These are phyloP conservation scores for Raddia distichophylla DNA, from an alignment of 176 grass and related monocot species.

Conservation along the genomic window DNA sequence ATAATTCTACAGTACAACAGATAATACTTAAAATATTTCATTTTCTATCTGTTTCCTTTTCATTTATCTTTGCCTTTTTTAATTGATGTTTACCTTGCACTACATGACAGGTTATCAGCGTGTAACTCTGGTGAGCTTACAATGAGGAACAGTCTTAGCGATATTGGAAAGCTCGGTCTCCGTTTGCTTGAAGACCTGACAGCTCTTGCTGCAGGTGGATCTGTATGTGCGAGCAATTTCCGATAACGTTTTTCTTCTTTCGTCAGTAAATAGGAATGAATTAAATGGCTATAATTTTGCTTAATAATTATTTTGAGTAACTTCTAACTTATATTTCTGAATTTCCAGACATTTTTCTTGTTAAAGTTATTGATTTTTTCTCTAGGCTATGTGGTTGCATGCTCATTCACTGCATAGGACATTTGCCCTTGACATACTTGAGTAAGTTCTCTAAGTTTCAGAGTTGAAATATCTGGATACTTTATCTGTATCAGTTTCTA, in stretches of 20 bases:
- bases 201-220: slow-evolving; percentile 99
- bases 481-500: background rate
- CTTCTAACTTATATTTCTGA: slow-evolving; percentile 20
- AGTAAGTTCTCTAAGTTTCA: slow-evolving; percentile 60
- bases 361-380: slow-evolving; percentile 39
- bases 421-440: slow-evolving; percentile 96
- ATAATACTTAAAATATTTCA: slow-evolving; percentile 14
- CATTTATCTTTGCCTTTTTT: slow-evolving; percentile 35
- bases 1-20: slow-evolving; percentile 16
- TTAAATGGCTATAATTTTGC: slow-evolving; percentile 24
- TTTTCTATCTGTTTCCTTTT: slow-evolving; percentile 21
- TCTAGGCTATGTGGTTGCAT: slow-evolving; percentile 80
- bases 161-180: slow-evolving; percentile 88
- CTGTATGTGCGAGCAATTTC: slow-evolving; percentile 90
- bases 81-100: slow-evolving; percentile 42
- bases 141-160: slow-evolving; percentile 65
- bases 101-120: slow-evolving; percentile 55
- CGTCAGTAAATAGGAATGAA: slow-evolving; percentile 20
- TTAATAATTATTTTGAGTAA: slow-evolving; percentile 13
- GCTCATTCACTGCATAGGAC: slow-evolving; percentile 81
- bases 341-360: slow-evolving; percentile 39
- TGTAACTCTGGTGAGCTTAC: slow-evolving; percentile 47
- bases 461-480: background rate
- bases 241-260: slow-evolving; percentile 32
- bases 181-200: slow-evolving; percentile 97